Evolutionary conservation across 202 grass and related monocot species (phyloP), one percentile per base, ranked within the genome.

Genomic region (Setaria viridis): DNA sequence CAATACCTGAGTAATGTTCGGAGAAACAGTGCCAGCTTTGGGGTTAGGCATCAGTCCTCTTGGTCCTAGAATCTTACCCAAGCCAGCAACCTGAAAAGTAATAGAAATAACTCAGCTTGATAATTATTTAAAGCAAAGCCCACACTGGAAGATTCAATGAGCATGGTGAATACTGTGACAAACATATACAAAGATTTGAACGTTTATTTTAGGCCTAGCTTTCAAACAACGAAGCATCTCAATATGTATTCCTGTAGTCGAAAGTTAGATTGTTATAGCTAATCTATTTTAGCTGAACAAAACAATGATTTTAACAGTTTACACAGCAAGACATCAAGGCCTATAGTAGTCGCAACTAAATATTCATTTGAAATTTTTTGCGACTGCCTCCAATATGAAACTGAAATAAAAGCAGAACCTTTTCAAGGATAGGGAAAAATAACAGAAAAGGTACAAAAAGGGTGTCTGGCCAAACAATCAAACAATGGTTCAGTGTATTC

Each of bases 41-140:
- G 94, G 97, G 80, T 97, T 99, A 78, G 97, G 97, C 97, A 99
- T 99, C 87, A 99, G 91, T 89, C 97, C 97, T 85, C 97, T 95
- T 55, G 97, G 97, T 88, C 97, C 97, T 84, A 97, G 87, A 94
- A 99, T 91, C 79, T 94, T 94, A 67, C 94, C 94, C 74, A 99
- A 89, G 80, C 83, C 87, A 4, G 97, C 97, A 82, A 99, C 97
- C 97, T 94, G 81, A 83, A 56, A 78, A 80, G 56, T 39, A 88
- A 90, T 11, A 75, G 50, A 89, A 59, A 64, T 60, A 75, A 81
- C 57, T 82, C 77, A 84, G 20, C 50, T 51, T 79, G 20, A 86
- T 25, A 70, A 85, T 25, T 80, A 89, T 70, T 69, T 67, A 6
- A 64, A 65, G 56, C 43, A 81, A 11, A 46, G 56, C 5, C 11